phyloP scores from a whole-genome alignment of 768 basidiomycete genomes.

The Mycena venus region DNA sequence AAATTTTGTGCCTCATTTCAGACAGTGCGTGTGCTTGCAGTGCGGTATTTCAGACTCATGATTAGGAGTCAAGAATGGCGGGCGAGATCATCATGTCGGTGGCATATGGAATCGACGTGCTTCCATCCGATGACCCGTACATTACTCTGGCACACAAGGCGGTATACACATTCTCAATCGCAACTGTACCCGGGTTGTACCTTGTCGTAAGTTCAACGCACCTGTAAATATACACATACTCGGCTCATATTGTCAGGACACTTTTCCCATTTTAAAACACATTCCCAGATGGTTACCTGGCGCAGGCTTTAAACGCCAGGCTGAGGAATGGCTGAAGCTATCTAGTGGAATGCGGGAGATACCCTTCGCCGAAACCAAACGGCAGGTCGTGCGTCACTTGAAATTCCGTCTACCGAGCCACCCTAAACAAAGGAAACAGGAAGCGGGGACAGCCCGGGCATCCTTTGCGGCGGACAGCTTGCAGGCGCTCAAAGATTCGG shows the following conservation, averaged over 20 bases:
- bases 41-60: neutral
- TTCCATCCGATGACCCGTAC: constrained; percentile 46
- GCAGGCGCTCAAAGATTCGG: neutral
- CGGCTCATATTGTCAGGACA: neutral
- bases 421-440: constrained; percentile 1
- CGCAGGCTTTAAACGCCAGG: constrained; percentile 56
- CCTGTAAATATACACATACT: too few relatives aligned
- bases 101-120: constrained; percentile 46
- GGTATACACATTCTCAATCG: constrained; percentile 36
- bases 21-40: neutral
- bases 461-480: constrained; percentile 8
- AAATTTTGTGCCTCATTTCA: constrained; percentile 1
- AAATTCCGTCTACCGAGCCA: neutral
- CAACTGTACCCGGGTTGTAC: constrained; percentile 42
- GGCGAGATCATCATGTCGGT: constrained; percentile 45
- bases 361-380: constrained; percentile 52
- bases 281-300: constrained; percentile 59
- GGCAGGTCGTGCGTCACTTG: constrained; percentile 44
- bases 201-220: constrained; percentile 40
- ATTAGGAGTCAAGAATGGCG: constrained; percentile 20
- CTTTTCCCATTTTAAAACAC: constrained; percentile 33
- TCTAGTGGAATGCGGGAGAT: constrained; percentile 45
- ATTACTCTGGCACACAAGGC: constrained; percentile 45
- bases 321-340: constrained; percentile 46
- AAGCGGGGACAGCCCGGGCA: neutral